Conservation (phyloP, 495 filamentous ascomycete species). For the Annulohypoxylon moriforme region DNA sequence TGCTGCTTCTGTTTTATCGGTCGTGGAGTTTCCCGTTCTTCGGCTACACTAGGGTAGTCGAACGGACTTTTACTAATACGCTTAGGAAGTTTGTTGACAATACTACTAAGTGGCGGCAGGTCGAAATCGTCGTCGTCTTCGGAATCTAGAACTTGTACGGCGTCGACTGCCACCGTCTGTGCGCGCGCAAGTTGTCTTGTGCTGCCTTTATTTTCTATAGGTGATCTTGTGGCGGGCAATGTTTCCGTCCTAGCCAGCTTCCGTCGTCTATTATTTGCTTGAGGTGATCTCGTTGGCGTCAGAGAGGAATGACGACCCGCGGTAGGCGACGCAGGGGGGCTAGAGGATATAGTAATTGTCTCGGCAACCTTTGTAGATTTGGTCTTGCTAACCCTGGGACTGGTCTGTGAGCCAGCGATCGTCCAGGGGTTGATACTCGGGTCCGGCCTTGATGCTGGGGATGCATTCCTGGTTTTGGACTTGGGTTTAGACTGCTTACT, state of each 20-base stretch:
- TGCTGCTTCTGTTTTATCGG: neutral
- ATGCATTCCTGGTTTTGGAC: constrained; percentile 34
- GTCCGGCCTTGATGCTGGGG: constrained; percentile 38
- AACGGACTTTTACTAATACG: neutral
- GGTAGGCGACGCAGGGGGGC: constrained; percentile 50
- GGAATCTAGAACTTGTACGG: constrained; percentile 51
- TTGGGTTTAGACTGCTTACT: constrained; percentile 51
- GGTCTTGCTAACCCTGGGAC: constrained; percentile 47
- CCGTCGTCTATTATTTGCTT: constrained; percentile 7
- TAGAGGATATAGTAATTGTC: constrained; percentile 59
- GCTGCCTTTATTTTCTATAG: neutral
- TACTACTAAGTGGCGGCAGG: constrained; percentile 39
- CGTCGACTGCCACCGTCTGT: constrained; percentile 57
- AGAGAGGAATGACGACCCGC: constrained; percentile 23
- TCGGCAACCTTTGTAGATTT: constrained; percentile 39
- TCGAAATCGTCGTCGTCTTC: constrained; percentile 35
- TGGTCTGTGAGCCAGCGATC: constrained; percentile 54
- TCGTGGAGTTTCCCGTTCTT: neutral
- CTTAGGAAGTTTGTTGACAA: constrained; percentile 23
- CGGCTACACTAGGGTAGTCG: neutral
- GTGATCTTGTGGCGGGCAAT: constrained; percentile 24
- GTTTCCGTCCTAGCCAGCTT: constrained; percentile 45
- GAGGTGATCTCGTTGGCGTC: constrained; percentile 16
- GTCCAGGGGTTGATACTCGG: constrained; percentile 57
- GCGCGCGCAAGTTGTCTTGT: constrained; percentile 55